Evolutionary conservation across 1,284 basidiomycete genomes (phyloP), one percentile per base, ranked within the genome.

Genomic region (Mycena citricolor): DNA sequence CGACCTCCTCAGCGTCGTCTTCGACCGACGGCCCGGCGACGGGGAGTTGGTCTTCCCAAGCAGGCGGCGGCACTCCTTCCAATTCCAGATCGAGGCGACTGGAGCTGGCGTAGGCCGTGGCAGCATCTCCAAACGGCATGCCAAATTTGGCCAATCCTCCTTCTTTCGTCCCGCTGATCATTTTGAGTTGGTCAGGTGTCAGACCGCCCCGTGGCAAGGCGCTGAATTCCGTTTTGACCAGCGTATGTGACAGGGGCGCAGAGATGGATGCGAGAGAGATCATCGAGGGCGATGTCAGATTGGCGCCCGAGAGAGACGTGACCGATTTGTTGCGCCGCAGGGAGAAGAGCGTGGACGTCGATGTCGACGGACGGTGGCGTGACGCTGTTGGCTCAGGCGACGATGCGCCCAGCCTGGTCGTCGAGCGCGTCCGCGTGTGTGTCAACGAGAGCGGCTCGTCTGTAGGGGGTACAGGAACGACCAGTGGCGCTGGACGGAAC

Each of bases 211-310:
- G 55, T 46, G 67, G 71, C 2, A 77, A 76, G 44, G 74, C 77
- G 1, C 67, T 69, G 48, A 77, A 75, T 52, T 74, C 70, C 8
- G 77, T 74, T 11, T 74, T 69, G 8, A 69, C 56, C 12, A 70
- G 60, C 3, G 77, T 78, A 52, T 78, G 76, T 5, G 74, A 68
- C 3, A 79, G 65, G 6, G 77, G 77, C 5, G 72, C 50, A 2
- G 74, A 76, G 39, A 79, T 79, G 7, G 73, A 73, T 40, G 72
- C 66, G 24, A 76, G 64, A 8, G 74, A 76, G 42, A 76, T 72
- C 28, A 68, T 55, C 5, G 74, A 76, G 13, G 72, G 72, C 1
- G 72, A 74, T 7, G 61, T 72, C 30, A 73, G 65, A 23, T 62
- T 58, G 31, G 6, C 6, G 19, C 23, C 40, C 2, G 39, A 34